These are phyloP conservation scores for Forsythia viridissima DNA, from an alignment of 257 asterid species.

Conservation along the genomic window DNA sequence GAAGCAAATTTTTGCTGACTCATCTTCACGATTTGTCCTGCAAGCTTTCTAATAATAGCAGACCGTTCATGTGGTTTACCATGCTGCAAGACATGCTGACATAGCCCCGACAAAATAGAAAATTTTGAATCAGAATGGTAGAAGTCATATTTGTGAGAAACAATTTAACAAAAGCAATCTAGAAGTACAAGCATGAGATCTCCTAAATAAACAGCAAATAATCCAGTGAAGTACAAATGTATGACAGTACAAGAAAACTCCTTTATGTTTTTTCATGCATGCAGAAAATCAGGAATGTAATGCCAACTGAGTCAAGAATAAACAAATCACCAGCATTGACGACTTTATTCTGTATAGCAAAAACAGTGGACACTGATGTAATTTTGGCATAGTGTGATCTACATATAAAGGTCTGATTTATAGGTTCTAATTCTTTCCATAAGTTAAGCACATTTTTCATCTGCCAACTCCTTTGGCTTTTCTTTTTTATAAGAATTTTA, in stretches of 20 bases:
- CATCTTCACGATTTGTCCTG: slow-evolving; percentile 89
- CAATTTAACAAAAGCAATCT: neutral
- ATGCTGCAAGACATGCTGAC: slow-evolving; percentile 80
- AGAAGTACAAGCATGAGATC: neutral
- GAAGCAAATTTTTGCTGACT: slow-evolving; percentile 94
- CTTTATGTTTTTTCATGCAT: neutral
- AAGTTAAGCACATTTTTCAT: neutral
- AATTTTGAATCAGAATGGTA: neutral
- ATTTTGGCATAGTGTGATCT: neutral
- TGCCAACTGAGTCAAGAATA: neutral
- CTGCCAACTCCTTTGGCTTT: neutral
- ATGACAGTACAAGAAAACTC: neutral
- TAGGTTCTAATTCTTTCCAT: neutral
- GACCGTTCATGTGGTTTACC: slow-evolving; percentile 78
- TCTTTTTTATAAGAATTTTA: neutral
- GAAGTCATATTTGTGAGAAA: neutral
- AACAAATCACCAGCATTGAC: neutral
- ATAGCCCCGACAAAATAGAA: slow-evolving; percentile 17
- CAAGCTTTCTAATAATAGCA: slow-evolving; percentile 62
- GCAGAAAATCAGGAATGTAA: neutral
- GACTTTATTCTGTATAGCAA: neutral
- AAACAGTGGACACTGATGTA: neutral
- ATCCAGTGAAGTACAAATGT: neutral
- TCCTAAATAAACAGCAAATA: neutral
- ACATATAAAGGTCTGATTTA: neutral